Base-by-base conservation (phyloP, 2,329 filamentous ascomycete genomes). In the Cyphellophora europaea region DNA sequence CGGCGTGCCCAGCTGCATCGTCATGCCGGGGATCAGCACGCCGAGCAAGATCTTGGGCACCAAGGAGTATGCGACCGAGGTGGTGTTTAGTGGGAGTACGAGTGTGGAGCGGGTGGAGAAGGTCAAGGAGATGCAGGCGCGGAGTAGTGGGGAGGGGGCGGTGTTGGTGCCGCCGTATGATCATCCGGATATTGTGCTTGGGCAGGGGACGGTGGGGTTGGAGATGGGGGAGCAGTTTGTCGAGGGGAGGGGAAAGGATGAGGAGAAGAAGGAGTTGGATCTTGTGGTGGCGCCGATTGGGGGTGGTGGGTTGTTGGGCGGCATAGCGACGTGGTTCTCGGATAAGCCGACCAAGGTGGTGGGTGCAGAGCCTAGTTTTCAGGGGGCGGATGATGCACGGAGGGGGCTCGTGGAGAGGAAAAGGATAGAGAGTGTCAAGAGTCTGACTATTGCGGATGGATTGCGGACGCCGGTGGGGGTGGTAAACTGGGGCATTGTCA, bases 21-120 rank as follows among this genome's bases (percentile, higher is more conserved):
- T 96, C 40, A 96, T 96, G 89, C 89, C 89, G 0, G 57, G 62
- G n/a, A 91, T 91, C 53, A 81, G 79, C 37, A 80, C 83, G 0
- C 74, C 82, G n/a, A 79, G 78, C 43, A 96, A 96, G 59, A 86
- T 95, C 43, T 79, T 82, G 3, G 88, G 81, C 1, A 94, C 89
- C 0, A 66, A 70, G 47, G 72, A 76, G 5, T 86, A 94, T 58
- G 84, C 84, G 42, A 83, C 86, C 4, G 67, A 69, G 27, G 72
- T 96, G 19, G 67, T 85, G 37, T 93, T 93, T 66, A 84, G 77
- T 53, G 89, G 89, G 11, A 79, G 77, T 38, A 94, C 87, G 2
- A 74, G 74, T 27, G 63, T 71, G 3, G 89, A 95, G 66, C 77
- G 91, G 31, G 86, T 94, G 59, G 82, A 80, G 5, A 76, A 81